Base-by-base conservation (phyloP, 495 filamentous ascomycete species). In the Penicillium ochrochloron region DNA sequence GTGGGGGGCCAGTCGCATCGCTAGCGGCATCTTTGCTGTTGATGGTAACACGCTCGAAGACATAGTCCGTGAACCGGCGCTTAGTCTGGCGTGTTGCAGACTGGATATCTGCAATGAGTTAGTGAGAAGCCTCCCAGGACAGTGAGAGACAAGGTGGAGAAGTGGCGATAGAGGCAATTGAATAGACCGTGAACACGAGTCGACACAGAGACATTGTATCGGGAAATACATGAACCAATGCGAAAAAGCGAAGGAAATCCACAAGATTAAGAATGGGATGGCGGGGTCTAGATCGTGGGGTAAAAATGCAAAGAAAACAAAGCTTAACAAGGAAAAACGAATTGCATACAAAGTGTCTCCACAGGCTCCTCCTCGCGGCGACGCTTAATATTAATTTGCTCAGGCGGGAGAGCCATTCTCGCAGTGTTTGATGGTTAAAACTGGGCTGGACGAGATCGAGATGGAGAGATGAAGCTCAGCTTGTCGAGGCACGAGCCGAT, bases 291-390 rank as follows among this genome's bases (percentile, higher is more conserved):
- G 50, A 69, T 64, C 57, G 67, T 63, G 68, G 69, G 66, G 65
- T 59, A 62, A 14, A 41, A 68, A 55, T 62, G 63, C 15, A 2
- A 67, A 52, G 61, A 66, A 53, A 59, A 61, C 34, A 63, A 59
- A 27, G 64, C 59, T 29, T 23, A 57, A 41, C 42, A 51, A 33
- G 48, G 17, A 52, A 44, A 15, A 42, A 25, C 52, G 52, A 27
- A 37, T 59, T 41, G 71, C 82, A 65, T 82, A 86, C 83, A 86
- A 61, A 86, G 72, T 34, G 81, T 80, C 50, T 86, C 83, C 14
- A 85, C 78, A 7, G 84, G 83, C 25, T 85, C 84, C 63, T 86
- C 84, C 48, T 83, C 82, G 23, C 82, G 81, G n/a, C 82, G 82
- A 21, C 84, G 78, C 70, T 86, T 86, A 70, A 86, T 82, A 10